Base-by-base conservation (phyloP, 768 basidiomycete genomes). In the Trametes coccinea region DNA sequence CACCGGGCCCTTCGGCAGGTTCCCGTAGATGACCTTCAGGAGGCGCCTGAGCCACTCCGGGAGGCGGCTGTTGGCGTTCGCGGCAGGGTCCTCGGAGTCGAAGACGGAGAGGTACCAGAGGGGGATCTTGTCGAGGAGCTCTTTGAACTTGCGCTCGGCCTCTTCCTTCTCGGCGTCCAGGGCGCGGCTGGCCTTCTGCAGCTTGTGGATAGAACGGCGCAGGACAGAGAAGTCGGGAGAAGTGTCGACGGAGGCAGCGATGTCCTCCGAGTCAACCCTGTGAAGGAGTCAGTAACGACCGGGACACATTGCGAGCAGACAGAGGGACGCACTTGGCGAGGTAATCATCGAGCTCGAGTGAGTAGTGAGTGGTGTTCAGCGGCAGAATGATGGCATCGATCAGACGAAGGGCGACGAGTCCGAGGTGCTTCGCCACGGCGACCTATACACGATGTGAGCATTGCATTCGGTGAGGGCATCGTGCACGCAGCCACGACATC, bases 291-390 rank as follows among this genome's bases (percentile, higher is more conserved):
- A 52, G 45, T 37, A 31, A 59, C 47, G 7, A 22, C 3, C 8
- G 5, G 2, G 40, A 31, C 3, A 41, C 4, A 41, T 13, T 9
- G 14, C 22, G 22, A 30, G 3, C 1, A 56, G 29, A 5, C n/a
- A 6, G 56, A 30, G 33, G 34, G 8, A 58, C 62, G 39, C 30
- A 64, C 62, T 78, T 75, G 52, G 79, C 70, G 5, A 86, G 76
- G 69, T 89, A 88, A n/a, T 66, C 69, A 43, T 73, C 76, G 13
- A 89, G 75, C 64, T 87, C 83, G 43, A 78, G 70, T 0, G 86
- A 72, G 63, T 89, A 89, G 69, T 88, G 84, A 0, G 87, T 89
- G 4, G 87, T 87, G 70, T 89, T 89, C 60, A 89, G 72, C 1
- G 88, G 88, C 22, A 89, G 74, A 40, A 88, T 70, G 51, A 87